These are phyloP conservation scores for Spathaspora sp. DNA, from an alignment of 805 yeast genomes.

Conservation along the genomic window DNA sequence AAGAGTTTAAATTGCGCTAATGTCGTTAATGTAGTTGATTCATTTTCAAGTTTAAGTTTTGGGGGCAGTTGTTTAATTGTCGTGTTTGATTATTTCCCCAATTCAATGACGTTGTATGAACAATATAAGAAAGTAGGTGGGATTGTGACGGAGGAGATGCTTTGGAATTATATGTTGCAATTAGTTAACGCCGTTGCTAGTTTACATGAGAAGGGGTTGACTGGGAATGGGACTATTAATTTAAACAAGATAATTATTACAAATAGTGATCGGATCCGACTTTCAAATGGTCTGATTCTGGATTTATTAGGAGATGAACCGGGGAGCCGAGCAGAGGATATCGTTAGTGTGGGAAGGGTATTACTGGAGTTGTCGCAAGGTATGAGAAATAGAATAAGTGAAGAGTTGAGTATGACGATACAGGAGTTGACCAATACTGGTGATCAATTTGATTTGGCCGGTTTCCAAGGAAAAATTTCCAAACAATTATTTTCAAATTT, in stretches of 20 bases:
- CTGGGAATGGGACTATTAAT: conserved; percentile 57
- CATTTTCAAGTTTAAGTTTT: conserved; percentile 83
- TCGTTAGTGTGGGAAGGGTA: conserved; percentile 54
- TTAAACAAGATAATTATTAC: conserved; percentile 72
- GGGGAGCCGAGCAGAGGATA: conserved; percentile 50
- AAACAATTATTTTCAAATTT: conserved; percentile 41
- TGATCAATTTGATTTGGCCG: conserved; percentile 20
- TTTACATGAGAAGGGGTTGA: conserved; percentile 62
- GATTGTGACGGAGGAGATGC: conserved; percentile 55
- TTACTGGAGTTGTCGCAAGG: conserved; percentile 43
- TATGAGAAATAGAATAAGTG: conserved; percentile 11
- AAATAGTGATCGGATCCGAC: conserved; percentile 63
- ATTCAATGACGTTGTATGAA: conserved; percentile 66
- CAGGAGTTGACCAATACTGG: conserved; percentile 20
- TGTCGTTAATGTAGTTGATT: conserved; percentile 67
- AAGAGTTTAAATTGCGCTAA: conserved; percentile 43
- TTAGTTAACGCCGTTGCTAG: conserved; percentile 63
- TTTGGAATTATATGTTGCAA: conserved; percentile 80
- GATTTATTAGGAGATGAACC: conserved; percentile 50
- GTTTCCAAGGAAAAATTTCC: conserved; percentile 22
- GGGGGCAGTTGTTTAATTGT: conserved; percentile 58
- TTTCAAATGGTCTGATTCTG: conserved; percentile 66
- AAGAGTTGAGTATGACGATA: conserved; percentile 43
- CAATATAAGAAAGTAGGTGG: conserved; percentile 50
- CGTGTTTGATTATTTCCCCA: conserved; percentile 83